Evolutionary conservation across 371 early-diverging fungal species (phyloP).

Genomic region (Mucor circinelloides): DNA sequence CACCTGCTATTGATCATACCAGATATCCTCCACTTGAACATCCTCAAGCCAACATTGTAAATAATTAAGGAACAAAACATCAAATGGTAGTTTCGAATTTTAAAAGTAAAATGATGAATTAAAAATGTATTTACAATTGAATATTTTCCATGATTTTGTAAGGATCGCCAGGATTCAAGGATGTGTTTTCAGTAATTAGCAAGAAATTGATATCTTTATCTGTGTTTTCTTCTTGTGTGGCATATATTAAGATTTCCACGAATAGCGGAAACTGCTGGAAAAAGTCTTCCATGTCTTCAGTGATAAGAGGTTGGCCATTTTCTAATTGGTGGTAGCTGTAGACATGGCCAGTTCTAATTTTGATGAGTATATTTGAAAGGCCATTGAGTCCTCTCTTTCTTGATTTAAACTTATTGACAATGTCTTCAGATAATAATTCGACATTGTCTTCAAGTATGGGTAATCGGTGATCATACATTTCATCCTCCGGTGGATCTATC

Average conservation of each 20-base stretch:
- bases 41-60: background rate
- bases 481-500: slow-evolving; percentile 8
- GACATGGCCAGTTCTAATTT: slow-evolving; percentile 38
- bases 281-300: slow-evolving; percentile 45
- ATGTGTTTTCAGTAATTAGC: slow-evolving; percentile 32
- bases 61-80: background rate
- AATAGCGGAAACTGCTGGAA: slow-evolving; percentile 46
- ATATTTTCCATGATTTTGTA: slow-evolving; percentile 36
- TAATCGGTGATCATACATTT: slow-evolving; percentile 20
- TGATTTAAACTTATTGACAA: slow-evolving; percentile 34
- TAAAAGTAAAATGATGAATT: background rate
- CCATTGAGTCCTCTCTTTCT: slow-evolving; percentile 29
- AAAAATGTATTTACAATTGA: slow-evolving; percentile 12
- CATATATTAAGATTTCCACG: slow-evolving; percentile 37
- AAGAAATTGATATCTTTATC: slow-evolving; percentile 24
- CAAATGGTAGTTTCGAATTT: background rate
- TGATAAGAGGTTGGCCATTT: slow-evolving; percentile 40
- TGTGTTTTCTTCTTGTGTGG: slow-evolving; percentile 19
- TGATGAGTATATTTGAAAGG: slow-evolving; percentile 31
- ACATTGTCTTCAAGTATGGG: slow-evolving; percentile 44
- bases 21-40: background rate
- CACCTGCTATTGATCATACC: background rate
- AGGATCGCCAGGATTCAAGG: slow-evolving; percentile 33
- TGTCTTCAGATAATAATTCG: slow-evolving; percentile 38
- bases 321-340: slow-evolving; percentile 41